Evolutionary conservation across 2,329 filamentous ascomycete species (phyloP), one percentile per base, ranked within the genome.

Genomic region (Diplodia seriata): DNA sequence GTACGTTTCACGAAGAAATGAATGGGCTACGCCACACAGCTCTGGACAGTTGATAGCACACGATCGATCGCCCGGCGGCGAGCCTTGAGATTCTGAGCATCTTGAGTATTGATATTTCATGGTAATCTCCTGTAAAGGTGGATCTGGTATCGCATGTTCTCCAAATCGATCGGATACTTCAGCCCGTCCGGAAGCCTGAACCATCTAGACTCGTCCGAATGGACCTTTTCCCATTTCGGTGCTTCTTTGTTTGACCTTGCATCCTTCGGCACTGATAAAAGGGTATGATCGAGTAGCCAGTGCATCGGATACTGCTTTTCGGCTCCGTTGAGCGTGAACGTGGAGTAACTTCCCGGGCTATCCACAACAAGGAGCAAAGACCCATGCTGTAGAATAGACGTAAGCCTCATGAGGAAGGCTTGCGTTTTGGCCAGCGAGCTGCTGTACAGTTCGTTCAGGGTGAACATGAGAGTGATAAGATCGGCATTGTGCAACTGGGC

Each of bases 101-200:
- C 29, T 26, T 11, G 12, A 31, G 38, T 38, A 29, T 3, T 33
- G 43, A 36, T 33, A 55, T n/a, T 29, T 40, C 29, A 55, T 4
- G 57, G 50, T 6, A 56, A 11, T 26, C 73, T 63, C 23, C 67
- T 70, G 66, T 97, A 98, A 18, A 97, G 76, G 81, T 97, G 93
- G 73, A 97, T 84, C 79, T 98, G 94, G 79, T 94, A 97, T 56
- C 94, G 88, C 94, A 97, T 97, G 76, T 97, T 92, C 81, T 98
- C 94, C 75, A 98, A 80, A 63, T 89, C 86, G 73, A 97, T 93
- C 8, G 93, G 91, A 80, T 97, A 98, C 50, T 84, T 83, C 71
- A 97, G 79, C 18, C 72, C 76, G n/a, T 76, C 73, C 8, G 78
- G 76, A 43, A 97, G 80, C 53, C 94, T 87, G 80, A 94, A 97